A percentile compares a stretch with the other conserved stretches of the same genome.
These are phyloP conservation scores for Aspergillus sparsus DNA, from an alignment of 495 filamentous ascomycete genomes.

Conservation along the genomic window DNA sequence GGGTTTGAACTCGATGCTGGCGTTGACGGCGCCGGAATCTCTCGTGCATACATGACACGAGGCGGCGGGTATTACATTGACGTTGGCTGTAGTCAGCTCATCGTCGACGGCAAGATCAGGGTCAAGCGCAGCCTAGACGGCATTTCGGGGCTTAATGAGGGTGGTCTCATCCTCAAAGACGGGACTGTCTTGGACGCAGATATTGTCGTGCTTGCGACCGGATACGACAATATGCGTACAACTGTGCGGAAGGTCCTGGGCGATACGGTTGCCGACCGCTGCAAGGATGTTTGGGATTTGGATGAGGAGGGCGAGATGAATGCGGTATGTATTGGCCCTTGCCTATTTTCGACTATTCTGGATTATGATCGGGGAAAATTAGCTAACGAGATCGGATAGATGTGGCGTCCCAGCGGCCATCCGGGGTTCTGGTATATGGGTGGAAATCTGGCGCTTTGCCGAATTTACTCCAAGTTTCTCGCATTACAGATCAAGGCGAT, in stretches of 20 bases:
- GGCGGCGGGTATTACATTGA: slow-evolving; percentile 83
- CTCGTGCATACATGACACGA: slow-evolving; percentile 68
- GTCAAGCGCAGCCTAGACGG: slow-evolving; percentile 69
- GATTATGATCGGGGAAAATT: slow-evolving; percentile 1
- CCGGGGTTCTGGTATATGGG: slow-evolving; percentile 81
- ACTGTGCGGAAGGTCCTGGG: slow-evolving; percentile 63
- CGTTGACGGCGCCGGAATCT: slow-evolving; percentile 62
- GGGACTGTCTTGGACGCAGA: slow-evolving; percentile 68
- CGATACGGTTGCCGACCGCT: slow-evolving; percentile 63
- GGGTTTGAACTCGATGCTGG: slow-evolving; percentile 73
- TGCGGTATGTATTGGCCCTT: slow-evolving; percentile 30
- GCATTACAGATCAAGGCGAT: slow-evolving; percentile 75
- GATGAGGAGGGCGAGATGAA: slow-evolving; percentile 74
- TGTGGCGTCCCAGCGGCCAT: slow-evolving; percentile 73
- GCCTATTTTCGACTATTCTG: neutral
- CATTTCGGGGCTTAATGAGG: slow-evolving; percentile 52
- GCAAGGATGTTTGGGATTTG: slow-evolving; percentile 76
- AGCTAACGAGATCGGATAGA: slow-evolving; percentile 33
- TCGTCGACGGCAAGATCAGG: slow-evolving; percentile 73
- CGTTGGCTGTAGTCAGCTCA: slow-evolving; percentile 68
- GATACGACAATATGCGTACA: slow-evolving; percentile 77
- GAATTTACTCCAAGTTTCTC: slow-evolving; percentile 68
- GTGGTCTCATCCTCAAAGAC: slow-evolving; percentile 61
- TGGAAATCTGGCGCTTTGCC: slow-evolving; percentile 71
- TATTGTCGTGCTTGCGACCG: slow-evolving; percentile 79